Evolutionary conservation across 371 early-diverging fungal genomes (phyloP).

Genomic region (Mucor circinelloides): DNA sequence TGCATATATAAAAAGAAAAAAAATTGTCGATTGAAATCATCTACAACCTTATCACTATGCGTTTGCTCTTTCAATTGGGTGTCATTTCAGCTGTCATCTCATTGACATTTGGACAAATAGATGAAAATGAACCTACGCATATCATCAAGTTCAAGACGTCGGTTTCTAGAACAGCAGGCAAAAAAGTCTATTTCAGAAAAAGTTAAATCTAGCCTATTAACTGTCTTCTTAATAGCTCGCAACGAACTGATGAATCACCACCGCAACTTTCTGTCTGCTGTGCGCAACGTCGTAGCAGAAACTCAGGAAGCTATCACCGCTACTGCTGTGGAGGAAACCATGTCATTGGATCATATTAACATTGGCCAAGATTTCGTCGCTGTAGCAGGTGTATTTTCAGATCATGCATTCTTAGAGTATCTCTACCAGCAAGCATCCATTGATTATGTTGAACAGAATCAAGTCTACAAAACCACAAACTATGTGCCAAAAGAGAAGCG

Average conservation of each 20-base stretch:
- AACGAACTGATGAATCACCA: slow-evolving; percentile 16
- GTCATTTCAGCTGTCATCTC: slow-evolving; percentile 7
- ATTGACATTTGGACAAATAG: slow-evolving; percentile 6
- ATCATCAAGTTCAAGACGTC: slow-evolving; percentile 26
- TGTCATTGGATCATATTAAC: slow-evolving; percentile 19
- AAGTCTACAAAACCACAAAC: slow-evolving; percentile 32
- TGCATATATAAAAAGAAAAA: neutral
- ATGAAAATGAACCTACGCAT: slow-evolving; percentile 24
- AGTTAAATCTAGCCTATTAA: neutral
- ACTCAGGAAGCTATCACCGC: neutral
- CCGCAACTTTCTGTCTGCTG: slow-evolving; percentile 15
- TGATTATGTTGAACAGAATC: slow-evolving; percentile 58
- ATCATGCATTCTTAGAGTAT: slow-evolving; percentile 34
- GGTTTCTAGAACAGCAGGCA: slow-evolving; percentile 13
- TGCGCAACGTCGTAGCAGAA: slow-evolving; percentile 6
- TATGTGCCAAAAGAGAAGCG: neutral
- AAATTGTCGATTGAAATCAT: neutral
- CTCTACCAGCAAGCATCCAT: slow-evolving; percentile 33
- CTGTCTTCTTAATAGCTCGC: neutral
- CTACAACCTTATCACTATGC: neutral
- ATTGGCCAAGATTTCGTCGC: slow-evolving; percentile 18
- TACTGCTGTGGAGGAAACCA: neutral
- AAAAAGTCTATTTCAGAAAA: neutral
- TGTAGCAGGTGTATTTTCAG: slow-evolving; percentile 27
- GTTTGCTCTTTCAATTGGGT: slow-evolving; percentile 3